Evolutionary conservation across 345 rosid genomes (phyloP), one percentile per base, ranked within the genome.

Genomic region (Acer saccharum): DNA sequence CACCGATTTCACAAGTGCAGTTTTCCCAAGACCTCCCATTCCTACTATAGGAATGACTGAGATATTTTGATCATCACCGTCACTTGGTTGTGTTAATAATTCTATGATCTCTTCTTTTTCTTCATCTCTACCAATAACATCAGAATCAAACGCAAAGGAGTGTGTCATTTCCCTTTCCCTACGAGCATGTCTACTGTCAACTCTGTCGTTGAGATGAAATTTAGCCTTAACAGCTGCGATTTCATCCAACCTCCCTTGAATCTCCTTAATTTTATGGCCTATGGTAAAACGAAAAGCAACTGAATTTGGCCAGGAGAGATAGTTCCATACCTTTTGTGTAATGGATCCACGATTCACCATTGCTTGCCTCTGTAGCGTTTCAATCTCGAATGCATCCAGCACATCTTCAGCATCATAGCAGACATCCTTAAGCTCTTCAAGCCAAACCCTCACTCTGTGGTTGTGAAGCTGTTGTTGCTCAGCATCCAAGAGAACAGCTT

Each of bases 21-120:
- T 23, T 23, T 23, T 23, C 25, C 25, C 25, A 0, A 64, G 1
- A 3, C 86, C 83, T 10, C 77, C 71, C 0, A 65, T 65, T 27
- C 78, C 78, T 5, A 75, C 78, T 10, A 52, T 65, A n/a, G 78
- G 78, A 75, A 83, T 12, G 5, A 83, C 78, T n/a, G 55, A 12
- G 8, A 83, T 17, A n/a, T 78, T 55, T 10, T 6, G 39, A 35
- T 39, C 0, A 46, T 46, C 65, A 0, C 11, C 66, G 10, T 77
- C 71, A 62, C 29, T 25, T 3, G 46, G 10, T 17, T 35, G 1
- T 20, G 72, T 68, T 64, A 83, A 10, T 17, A 35, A 43, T 2
- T 69, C 65, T 11, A 73, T 46, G 9, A 83, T 72, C 17, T 16
- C 55, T 25, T 58, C 17, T 54, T 55, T 73, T 5, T 83, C 81